A percentile compares a stretch with the other conserved stretches of the same genome.
Conservation (phyloP, 2,329 filamentous ascomycete species). For the Alternaria viburni region DNA sequence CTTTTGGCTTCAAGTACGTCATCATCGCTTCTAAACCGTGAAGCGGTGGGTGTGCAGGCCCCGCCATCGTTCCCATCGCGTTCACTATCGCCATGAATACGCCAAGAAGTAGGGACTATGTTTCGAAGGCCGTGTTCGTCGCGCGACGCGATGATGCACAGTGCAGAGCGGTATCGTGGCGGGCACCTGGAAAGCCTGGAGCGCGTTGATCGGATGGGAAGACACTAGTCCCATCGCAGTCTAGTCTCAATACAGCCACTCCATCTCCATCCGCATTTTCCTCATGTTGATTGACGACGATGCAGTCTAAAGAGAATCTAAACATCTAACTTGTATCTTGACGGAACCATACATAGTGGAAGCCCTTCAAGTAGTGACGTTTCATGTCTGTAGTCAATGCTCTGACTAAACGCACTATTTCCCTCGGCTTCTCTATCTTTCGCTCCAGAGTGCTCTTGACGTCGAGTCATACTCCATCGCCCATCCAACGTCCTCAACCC, state of each 20-base stretch:
- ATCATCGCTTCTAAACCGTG: conserved; percentile 11
- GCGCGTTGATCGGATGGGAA: neutral
- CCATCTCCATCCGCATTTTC: neutral
- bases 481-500: neutral
- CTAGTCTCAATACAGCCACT: neutral
- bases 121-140: neutral
- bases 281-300: neutral
- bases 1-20: conserved; percentile 26
- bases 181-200: neutral
- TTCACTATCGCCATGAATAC: neutral
- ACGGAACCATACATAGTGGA: neutral
- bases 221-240: neutral
- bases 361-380: neutral
- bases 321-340: neutral
- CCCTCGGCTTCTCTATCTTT: conserved; percentile 18
- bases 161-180: neutral
- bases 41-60: neutral
- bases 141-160: neutral
- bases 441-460: conserved; percentile 5
- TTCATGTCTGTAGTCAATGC: conserved; percentile 10
- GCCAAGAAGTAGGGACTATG: neutral
- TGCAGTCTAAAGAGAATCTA: neutral
- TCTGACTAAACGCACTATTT: conserved; percentile 21
- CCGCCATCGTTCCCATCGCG: neutral
- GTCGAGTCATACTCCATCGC: conserved; percentile 5